These are phyloP conservation scores for Fusarium illudens DNA, from an alignment of 2,329 filamentous ascomycete species.

Conservation along the genomic window DNA sequence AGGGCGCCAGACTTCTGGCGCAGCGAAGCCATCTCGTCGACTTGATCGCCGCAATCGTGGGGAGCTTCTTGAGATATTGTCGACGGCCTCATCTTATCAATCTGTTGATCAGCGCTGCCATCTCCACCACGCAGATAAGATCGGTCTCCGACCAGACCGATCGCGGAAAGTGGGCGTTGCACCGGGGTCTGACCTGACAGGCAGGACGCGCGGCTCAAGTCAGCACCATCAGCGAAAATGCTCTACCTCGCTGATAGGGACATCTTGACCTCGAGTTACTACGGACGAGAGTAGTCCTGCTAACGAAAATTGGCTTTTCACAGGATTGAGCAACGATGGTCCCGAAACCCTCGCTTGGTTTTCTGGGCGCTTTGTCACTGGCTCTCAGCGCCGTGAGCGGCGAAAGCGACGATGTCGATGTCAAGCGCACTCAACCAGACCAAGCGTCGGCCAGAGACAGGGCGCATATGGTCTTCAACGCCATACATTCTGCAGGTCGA, in stretches of 20 bases:
- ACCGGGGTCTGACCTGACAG: slow-evolving; percentile 17
- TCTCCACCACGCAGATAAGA: slow-evolving; percentile 24
- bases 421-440: slow-evolving; percentile 46
- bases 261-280: background rate
- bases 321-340: slow-evolving; percentile 17
- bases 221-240: background rate
- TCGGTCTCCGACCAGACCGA: slow-evolving; percentile 9
- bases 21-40: background rate
- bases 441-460: slow-evolving; percentile 56
- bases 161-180: slow-evolving; percentile 24
- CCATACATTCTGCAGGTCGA: slow-evolving; percentile 74
- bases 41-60: background rate
- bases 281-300: background rate
- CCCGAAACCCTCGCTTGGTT: slow-evolving; percentile 11
- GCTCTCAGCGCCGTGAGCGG: slow-evolving; percentile 4
- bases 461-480: slow-evolving; percentile 75
- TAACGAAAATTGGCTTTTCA: background rate
- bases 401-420: background rate
- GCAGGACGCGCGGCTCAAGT: slow-evolving; percentile 35
- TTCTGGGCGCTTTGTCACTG: slow-evolving; percentile 22
- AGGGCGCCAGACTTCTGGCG: background rate
- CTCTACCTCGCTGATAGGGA: slow-evolving; percentile 1
- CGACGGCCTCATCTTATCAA: slow-evolving; percentile 28
- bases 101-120: slow-evolving; percentile 10
- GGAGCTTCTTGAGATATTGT: background rate